Evolutionary conservation across 352 stramenopile genomes (phyloP).

Genomic region (Globisporangium radiosum): DNA sequence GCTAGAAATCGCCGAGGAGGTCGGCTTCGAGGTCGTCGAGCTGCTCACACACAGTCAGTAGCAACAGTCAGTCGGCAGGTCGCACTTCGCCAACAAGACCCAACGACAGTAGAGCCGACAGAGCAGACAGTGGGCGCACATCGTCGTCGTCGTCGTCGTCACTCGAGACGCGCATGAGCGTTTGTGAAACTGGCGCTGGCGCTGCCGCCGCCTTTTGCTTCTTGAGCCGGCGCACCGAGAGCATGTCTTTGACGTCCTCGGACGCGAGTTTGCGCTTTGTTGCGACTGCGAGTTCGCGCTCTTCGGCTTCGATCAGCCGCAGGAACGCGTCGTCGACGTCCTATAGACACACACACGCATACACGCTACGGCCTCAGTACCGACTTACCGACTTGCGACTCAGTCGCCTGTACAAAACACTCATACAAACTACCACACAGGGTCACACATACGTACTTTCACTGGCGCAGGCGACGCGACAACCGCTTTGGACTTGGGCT

Average conservation of each 20-base stretch:
- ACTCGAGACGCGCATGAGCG: constrained; percentile 1
- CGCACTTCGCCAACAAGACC: background rate
- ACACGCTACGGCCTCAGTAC: background rate
- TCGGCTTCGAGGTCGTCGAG: constrained; percentile 74
- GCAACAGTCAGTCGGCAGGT: background rate
- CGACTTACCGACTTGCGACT: background rate
- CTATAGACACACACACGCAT: constrained; percentile 14
- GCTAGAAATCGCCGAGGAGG: constrained; percentile 58
- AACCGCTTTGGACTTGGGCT: too few relatives aligned
- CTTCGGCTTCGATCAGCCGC: constrained; percentile 68
- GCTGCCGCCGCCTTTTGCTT: constrained; percentile 11
- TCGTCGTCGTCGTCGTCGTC: constrained; percentile 28
- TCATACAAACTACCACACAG: too few relatives aligned
- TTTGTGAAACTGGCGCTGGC: background rate
- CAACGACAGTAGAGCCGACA: background rate
- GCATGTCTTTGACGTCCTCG: constrained; percentile 42
- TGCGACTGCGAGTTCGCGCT: constrained; percentile 53
- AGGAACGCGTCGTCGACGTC: constrained; percentile 76
- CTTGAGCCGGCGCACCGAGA: constrained; percentile 44
- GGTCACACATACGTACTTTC: too few relatives aligned
- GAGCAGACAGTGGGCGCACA: background rate
- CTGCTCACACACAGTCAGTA: constrained; percentile 18
- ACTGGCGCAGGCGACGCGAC: too few relatives aligned
- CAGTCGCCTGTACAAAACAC: too few relatives aligned
- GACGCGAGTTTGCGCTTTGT: constrained; percentile 51